Percentiles rank a stretch among this genome's conserved stretches.
These are phyloP conservation scores for Sphaceloma murrayae DNA, from an alignment of 2,329 filamentous ascomycete species.

Conservation along the genomic window DNA sequence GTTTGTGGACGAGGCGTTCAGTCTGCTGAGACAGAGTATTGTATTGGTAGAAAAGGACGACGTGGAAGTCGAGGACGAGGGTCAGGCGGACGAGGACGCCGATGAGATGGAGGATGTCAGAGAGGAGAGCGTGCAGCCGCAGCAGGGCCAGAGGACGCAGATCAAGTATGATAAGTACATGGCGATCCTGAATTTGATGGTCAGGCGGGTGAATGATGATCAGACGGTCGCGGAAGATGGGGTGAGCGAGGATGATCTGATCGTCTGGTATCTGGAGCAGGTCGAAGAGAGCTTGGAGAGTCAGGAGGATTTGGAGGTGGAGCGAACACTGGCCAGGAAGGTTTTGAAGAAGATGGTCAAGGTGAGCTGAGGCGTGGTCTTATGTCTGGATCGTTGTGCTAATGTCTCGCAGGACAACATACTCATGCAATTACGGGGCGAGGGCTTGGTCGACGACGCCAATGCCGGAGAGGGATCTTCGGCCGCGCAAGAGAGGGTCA, in stretches of 20 bases:
- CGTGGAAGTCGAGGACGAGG: conserved; percentile 80
- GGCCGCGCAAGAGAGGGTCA: conserved; percentile 46
- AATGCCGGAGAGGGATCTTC: conserved; percentile 46
- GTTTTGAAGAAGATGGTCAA: conserved; percentile 94
- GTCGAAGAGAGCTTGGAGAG: conserved; percentile 72
- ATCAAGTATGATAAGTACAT: conserved; percentile 96
- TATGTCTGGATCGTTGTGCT: conserved; percentile 1
- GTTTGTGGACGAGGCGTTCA: conserved; percentile 87
- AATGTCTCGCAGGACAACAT: conserved; percentile 44
- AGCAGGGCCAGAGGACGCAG: conserved; percentile 58
- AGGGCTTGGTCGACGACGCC: conserved; percentile 70
- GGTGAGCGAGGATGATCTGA: conserved; percentile 69
- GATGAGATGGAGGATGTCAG: conserved; percentile 36
- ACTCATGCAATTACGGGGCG: conserved; percentile 58
- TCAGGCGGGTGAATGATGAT: conserved; percentile 74
- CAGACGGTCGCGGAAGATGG: conserved; percentile 69
- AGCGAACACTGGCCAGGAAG: conserved; percentile 65
- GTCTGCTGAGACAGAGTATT: conserved; percentile 84
- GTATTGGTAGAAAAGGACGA: conserved; percentile 98
- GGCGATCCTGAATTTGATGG: conserved; percentile 75
- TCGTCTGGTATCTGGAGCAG: conserved; percentile 87
- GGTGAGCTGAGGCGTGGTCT: conserved; percentile 54
- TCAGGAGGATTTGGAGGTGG: conserved; percentile 70
- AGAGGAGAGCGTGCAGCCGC: conserved; percentile 42
- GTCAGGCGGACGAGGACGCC: conserved; percentile 37